Evolutionary conservation across 352 stramenopile species (phyloP).

Genomic region (Pythium diclinum): DNA sequence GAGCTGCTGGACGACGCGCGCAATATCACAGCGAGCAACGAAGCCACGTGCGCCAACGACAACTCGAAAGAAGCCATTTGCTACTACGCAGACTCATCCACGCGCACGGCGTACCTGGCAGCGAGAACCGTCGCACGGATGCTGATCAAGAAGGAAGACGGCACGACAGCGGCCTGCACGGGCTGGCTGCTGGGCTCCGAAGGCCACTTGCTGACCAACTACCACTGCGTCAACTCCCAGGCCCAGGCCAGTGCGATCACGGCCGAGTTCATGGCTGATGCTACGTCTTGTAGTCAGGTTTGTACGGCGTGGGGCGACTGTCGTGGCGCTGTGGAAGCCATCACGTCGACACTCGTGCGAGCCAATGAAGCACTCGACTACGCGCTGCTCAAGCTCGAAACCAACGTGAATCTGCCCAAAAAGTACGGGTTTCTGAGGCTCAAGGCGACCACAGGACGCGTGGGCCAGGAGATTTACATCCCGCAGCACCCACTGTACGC

Average conservation of each 20-base stretch:
- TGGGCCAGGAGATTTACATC: constrained; percentile 49
- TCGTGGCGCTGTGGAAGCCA: constrained; percentile 38
- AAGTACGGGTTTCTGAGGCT: constrained; percentile 65
- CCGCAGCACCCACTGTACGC: constrained; percentile 47
- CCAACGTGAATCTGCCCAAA: constrained; percentile 29
- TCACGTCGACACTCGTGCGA: constrained; percentile 43
- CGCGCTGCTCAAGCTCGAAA: constrained; percentile 48
- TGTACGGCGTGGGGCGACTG: constrained; percentile 43
- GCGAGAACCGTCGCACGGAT: constrained; percentile 49
- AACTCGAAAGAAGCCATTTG: constrained; percentile 62
- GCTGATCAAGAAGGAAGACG: constrained; percentile 40
- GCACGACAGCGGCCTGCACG: constrained; percentile 41
- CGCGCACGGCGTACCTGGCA: constrained; percentile 34
- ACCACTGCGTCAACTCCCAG: constrained; percentile 57
- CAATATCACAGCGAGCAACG: constrained; percentile 40
- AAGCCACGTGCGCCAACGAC: constrained; percentile 55
- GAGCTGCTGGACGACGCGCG: constrained; percentile 35
- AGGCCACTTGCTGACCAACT: constrained; percentile 68
- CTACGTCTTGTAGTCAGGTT: constrained; percentile 30
- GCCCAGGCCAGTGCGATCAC: constrained; percentile 37
- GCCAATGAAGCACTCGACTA: constrained; percentile 57
- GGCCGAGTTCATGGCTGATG: constrained; percentile 68
- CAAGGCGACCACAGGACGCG: constrained; percentile 29
- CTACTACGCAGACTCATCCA: constrained; percentile 35
- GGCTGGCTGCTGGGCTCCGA: constrained; percentile 58